Percentiles rank a stretch among this genome's conserved stretches.
Evolutionary conservation across 495 filamentous ascomycete genomes (phyloP).

Genomic region (Cryomyces minteri): DNA sequence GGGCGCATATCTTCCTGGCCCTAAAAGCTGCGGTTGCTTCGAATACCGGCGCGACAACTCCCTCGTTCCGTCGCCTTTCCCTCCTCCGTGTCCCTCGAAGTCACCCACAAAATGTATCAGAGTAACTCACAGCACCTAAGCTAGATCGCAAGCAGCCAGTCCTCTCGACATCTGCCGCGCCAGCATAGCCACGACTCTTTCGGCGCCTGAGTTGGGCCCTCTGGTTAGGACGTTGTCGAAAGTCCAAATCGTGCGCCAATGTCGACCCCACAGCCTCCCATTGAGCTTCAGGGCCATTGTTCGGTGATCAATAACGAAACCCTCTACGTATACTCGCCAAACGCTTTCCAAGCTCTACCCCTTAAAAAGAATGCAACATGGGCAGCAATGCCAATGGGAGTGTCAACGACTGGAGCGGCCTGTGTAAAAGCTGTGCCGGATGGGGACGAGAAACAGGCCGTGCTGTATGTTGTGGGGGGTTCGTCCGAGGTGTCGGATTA

Average conservation of each 20-base stretch:
- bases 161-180: too few relatives aligned
- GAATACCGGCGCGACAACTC: too few relatives aligned
- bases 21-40: too few relatives aligned
- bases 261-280: slow-evolving; percentile 29
- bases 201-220: too few relatives aligned
- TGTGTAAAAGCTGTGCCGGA: slow-evolving; percentile 51
- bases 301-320: slow-evolving; percentile 68
- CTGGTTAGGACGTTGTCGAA: too few relatives aligned
- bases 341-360: slow-evolving; percentile 56
- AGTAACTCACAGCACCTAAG: too few relatives aligned
- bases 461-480: slow-evolving; percentile 76
- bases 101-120: too few relatives aligned
- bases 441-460: slow-evolving; percentile 32
- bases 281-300: slow-evolving; percentile 55
- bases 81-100: too few relatives aligned
- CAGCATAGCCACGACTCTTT: too few relatives aligned
- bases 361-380: slow-evolving; percentile 53
- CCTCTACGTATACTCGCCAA: slow-evolving; percentile 64
- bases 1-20: too few relatives aligned
- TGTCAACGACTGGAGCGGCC: slow-evolving; percentile 50
- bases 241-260: not conserved
- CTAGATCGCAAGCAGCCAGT: too few relatives aligned
- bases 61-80: too few relatives aligned
- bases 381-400: slow-evolving; percentile 41
- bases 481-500: slow-evolving; percentile 37